phyloP scores from a whole-genome alignment of 371 early-diverging fungal species.

The Basidiobolus meristosporus region DNA sequence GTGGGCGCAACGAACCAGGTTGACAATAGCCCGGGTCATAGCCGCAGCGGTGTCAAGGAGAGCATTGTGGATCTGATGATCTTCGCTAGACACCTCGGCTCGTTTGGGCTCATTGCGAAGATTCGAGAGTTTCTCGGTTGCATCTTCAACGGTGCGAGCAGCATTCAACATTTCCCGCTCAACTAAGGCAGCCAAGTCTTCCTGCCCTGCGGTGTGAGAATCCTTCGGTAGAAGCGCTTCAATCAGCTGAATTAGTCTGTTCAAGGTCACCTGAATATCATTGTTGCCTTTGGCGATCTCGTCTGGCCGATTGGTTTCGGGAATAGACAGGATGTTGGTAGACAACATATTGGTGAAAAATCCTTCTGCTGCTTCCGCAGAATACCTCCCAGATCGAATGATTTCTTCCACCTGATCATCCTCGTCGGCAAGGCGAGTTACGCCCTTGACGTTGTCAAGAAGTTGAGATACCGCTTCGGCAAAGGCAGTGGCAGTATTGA shows the following conservation, averaged over 20 bases:
- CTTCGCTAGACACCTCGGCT: slow-evolving; percentile 36
- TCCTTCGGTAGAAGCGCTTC: slow-evolving; percentile 54
- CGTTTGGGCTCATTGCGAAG: slow-evolving; percentile 58
- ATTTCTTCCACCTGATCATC: slow-evolving; percentile 53
- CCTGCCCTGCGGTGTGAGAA: slow-evolving; percentile 20
- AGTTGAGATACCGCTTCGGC: slow-evolving; percentile 70
- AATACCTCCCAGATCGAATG: slow-evolving; percentile 30
- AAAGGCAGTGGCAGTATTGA: slow-evolving; percentile 59
- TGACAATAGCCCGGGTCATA: slow-evolving; percentile 83
- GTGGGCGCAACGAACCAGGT: slow-evolving; percentile 85
- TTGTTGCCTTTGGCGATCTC: slow-evolving; percentile 51
- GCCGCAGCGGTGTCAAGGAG: slow-evolving; percentile 81
- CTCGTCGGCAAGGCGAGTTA: slow-evolving; percentile 60
- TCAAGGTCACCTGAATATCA: slow-evolving; percentile 49
- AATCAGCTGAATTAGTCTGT: slow-evolving; percentile 45
- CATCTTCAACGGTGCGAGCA: slow-evolving; percentile 81
- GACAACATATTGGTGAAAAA: slow-evolving; percentile 83
- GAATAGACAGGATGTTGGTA: slow-evolving; percentile 40
- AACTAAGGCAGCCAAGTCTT: slow-evolving; percentile 80
- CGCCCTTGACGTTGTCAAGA: slow-evolving; percentile 73
- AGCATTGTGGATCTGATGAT: slow-evolving; percentile 78
- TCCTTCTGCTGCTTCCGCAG: slow-evolving; percentile 38
- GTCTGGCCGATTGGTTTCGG: slow-evolving; percentile 46
- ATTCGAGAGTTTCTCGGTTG: slow-evolving; percentile 59
- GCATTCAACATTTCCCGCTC: slow-evolving; percentile 87